A percentile compares a stretch with the other conserved stretches of the same genome.
Evolutionary conservation across 1,139 yeast genomes (phyloP).

Genomic region (Blastobotrys raffinosifermentans): DNA sequence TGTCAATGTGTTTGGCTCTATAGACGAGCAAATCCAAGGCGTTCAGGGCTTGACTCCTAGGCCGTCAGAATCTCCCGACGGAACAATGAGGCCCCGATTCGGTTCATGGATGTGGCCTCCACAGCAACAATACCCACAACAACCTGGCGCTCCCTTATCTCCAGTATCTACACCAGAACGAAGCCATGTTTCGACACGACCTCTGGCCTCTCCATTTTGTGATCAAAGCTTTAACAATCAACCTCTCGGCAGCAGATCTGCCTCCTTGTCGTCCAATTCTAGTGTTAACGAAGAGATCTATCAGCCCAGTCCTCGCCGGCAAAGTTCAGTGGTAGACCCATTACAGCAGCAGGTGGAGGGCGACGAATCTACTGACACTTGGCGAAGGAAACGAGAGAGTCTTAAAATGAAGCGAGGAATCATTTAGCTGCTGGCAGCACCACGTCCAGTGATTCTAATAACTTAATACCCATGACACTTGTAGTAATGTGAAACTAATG

Average conservation of each 20-base stretch:
- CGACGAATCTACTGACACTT: constrained; percentile 9
- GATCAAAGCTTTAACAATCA: constrained; percentile 16
- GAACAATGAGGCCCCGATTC: constrained; percentile 1
- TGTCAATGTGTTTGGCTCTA: not conserved
- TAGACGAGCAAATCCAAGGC: not conserved
- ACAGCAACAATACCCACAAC: constrained; percentile 5
- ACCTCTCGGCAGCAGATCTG: constrained; percentile 6
- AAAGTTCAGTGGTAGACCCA: constrained; percentile 5
- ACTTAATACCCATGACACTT: too few species aligned
- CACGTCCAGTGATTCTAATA: constrained; percentile 1
- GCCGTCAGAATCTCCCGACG: constrained; percentile 6
- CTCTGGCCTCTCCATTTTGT: constrained; percentile 28
- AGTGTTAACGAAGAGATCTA: not conserved
- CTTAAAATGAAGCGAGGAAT: constrained; percentile 32
- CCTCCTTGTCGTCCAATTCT: constrained; percentile 5
- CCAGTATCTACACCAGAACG: constrained; percentile 7
- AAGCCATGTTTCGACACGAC: constrained; percentile 10
- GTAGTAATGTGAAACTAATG: too few species aligned
- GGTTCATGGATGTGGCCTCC: constrained; percentile 11
- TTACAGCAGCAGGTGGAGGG: constrained; percentile 8
- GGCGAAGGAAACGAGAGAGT: constrained; percentile 34
- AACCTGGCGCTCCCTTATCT: constrained; percentile 10
- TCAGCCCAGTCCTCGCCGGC: constrained; percentile 11
- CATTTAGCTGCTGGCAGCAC: constrained; percentile 8
- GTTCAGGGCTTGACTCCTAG: constrained; percentile 1